These are phyloP conservation scores for Vachellia collinsii DNA, from an alignment of 306 rosid genomes.

Conservation along the genomic window DNA sequence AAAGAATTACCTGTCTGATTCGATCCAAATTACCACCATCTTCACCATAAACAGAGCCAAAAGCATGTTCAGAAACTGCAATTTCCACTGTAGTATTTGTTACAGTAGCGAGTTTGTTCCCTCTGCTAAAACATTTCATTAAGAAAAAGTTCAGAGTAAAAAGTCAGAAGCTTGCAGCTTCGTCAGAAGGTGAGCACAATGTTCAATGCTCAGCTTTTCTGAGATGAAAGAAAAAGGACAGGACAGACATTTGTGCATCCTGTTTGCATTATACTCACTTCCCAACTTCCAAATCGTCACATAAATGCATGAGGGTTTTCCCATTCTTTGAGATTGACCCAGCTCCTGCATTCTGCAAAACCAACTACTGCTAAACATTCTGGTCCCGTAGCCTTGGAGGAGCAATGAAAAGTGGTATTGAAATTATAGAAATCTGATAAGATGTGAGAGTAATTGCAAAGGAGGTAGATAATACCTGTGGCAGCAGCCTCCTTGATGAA, in stretches of 20 bases:
- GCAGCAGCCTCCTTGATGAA: slow-evolving; percentile 37
- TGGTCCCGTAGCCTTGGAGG: slow-evolving; percentile 18
- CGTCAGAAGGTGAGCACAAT: slow-evolving; percentile 8
- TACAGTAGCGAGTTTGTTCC: slow-evolving; percentile 57
- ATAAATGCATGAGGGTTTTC: slow-evolving; percentile 25
- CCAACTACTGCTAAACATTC: slow-evolving; percentile 32
- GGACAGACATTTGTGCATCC: not conserved
- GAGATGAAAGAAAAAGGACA: too few relatives aligned
- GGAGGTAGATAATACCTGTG: slow-evolving; percentile 45
- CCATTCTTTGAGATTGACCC: slow-evolving; percentile 32
- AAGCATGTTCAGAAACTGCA: slow-evolving; percentile 53
- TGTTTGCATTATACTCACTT: slow-evolving; percentile 49
- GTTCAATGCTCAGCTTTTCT: too few relatives aligned
- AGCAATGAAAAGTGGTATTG: slow-evolving; percentile 26
- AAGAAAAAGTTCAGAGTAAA: slow-evolving; percentile 4
- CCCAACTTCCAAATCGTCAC: slow-evolving; percentile 41
- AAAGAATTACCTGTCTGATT: slow-evolving; percentile 57
- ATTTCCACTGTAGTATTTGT: slow-evolving; percentile 70
- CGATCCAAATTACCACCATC: slow-evolving; percentile 62
- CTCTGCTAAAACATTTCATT: slow-evolving; percentile 44
- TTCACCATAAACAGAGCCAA: slow-evolving; percentile 66
- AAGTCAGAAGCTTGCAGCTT: slow-evolving; percentile 25
- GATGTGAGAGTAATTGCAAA: not conserved
- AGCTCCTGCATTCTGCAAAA: slow-evolving; percentile 51
- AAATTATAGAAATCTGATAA: not conserved